phyloP scores from a whole-genome alignment of 345 rosid species.

The thale cress (Arabidopsis thaliana) region DNA sequence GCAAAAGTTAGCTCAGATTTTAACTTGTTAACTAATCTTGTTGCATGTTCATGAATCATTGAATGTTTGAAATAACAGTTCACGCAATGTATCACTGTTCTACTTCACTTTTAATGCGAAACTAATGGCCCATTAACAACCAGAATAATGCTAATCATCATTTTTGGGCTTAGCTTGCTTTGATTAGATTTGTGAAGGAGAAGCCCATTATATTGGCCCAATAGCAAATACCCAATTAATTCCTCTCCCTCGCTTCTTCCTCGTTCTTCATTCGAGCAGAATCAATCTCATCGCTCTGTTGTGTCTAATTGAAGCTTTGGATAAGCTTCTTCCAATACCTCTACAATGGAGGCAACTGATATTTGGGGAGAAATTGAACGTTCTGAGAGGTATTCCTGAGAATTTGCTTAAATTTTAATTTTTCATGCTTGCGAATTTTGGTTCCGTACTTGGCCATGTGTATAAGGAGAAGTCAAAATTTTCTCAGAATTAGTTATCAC shows the following conservation, averaged over 20 bases:
- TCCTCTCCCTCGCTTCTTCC: background rate
- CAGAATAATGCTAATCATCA: too few relatives aligned
- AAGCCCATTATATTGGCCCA: constrained; percentile 7
- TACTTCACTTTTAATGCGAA: background rate
- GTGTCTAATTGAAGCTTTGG: background rate
- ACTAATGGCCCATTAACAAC: too few relatives aligned
- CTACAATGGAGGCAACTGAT: constrained; percentile 31
- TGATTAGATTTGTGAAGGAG: background rate
- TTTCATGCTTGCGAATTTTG: background rate
- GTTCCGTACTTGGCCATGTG: background rate
- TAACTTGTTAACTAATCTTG: too few relatives aligned
- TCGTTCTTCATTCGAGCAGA: background rate
- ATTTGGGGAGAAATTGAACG: constrained; percentile 46
- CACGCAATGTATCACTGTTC: too few relatives aligned
- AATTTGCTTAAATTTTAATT: background rate
- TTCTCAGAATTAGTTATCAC: constrained; percentile 4
- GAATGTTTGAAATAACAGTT: background rate
- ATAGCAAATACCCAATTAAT: constrained; percentile 3
- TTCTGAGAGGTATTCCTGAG: constrained; percentile 45
- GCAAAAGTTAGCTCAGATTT: constrained; percentile 15
- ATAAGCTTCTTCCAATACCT: background rate
- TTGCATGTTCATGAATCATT: background rate
- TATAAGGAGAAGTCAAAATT: background rate
- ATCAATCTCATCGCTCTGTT: background rate
- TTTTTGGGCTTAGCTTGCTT: background rate